Conservation (phyloP, 805 yeast genomes). For the Groenewaldozyma tartarivorans region DNA sequence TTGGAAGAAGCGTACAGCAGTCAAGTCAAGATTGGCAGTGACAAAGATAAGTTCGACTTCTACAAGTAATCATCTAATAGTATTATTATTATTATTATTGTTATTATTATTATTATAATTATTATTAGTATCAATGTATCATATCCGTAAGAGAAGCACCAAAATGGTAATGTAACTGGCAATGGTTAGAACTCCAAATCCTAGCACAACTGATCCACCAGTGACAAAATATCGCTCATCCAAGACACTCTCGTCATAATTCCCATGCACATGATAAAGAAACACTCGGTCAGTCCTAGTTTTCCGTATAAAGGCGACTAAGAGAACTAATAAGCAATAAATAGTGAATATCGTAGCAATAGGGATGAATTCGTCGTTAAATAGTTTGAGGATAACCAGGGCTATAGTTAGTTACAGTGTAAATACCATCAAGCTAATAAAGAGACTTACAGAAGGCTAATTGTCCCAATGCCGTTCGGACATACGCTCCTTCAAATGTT, state of each 20-base stretch:
- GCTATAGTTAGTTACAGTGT: slow-evolving; percentile 21
- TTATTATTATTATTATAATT: slow-evolving; percentile 1
- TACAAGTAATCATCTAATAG: slow-evolving; percentile 51
- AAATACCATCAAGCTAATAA: neutral
- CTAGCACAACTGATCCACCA: slow-evolving; percentile 50
- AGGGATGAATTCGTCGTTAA: slow-evolving; percentile 53
- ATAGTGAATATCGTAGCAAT: slow-evolving; percentile 57
- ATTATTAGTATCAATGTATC: slow-evolving; percentile 1
- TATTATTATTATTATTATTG: neutral
- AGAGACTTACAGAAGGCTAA: slow-evolving; percentile 41
- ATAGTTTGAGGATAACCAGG: slow-evolving; percentile 53
- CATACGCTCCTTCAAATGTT: slow-evolving; percentile 78
- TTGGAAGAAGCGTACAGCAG: slow-evolving; percentile 95
- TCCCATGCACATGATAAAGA: slow-evolving; percentile 22
- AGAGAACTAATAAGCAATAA: slow-evolving; percentile 42
- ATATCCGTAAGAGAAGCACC: slow-evolving; percentile 37
- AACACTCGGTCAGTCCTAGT: slow-evolving; percentile 27
- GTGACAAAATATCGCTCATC: slow-evolving; percentile 40
- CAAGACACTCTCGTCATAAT: slow-evolving; percentile 27
- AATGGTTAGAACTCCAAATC: slow-evolving; percentile 41
- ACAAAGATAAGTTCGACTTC: slow-evolving; percentile 95
- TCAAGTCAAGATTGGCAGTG: slow-evolving; percentile 92
- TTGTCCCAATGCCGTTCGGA: slow-evolving; percentile 61
- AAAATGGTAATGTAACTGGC: slow-evolving; percentile 43
- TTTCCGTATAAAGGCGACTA: slow-evolving; percentile 29